These are phyloP conservation scores for Neltuma alba DNA, from an alignment of 306 rosid species.

Conservation along the genomic window DNA sequence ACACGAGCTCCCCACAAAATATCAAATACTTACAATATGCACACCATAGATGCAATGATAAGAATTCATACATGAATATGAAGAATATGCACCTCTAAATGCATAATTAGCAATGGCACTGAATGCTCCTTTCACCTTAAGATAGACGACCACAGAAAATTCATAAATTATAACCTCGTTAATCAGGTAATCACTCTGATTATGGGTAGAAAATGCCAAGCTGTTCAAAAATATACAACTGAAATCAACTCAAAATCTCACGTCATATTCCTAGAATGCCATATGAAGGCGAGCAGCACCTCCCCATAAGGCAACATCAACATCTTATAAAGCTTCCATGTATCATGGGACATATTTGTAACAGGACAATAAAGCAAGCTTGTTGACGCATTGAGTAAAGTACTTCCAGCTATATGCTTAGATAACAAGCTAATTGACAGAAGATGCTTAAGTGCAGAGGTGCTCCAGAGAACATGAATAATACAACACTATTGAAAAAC, in stretches of 20 bases:
- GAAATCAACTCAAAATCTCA: constrained; percentile 3
- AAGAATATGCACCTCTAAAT: no score
- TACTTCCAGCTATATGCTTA: background rate
- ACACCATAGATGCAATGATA: background rate
- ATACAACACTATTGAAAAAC: background rate
- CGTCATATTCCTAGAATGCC: background rate
- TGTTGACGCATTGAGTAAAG: background rate
- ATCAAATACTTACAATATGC: no score
- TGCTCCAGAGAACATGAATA: background rate
- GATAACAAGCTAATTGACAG: background rate
- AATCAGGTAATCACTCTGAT: background rate
- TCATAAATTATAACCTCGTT: background rate
- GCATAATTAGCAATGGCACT: background rate
- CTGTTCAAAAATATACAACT: background rate
- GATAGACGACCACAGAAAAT: background rate
- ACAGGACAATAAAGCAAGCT: background rate
- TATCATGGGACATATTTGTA: background rate
- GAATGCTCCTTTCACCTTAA: background rate
- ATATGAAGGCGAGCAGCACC: background rate
- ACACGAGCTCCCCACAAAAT: no score
- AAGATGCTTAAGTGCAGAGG: background rate
- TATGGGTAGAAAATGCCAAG: background rate
- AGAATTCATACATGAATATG: background rate
- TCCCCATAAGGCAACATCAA: background rate
- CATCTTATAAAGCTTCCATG: background rate